Evolutionary conservation across 2,329 filamentous ascomycete genomes (phyloP).

Genomic region (Botrytis fragariae): DNA sequence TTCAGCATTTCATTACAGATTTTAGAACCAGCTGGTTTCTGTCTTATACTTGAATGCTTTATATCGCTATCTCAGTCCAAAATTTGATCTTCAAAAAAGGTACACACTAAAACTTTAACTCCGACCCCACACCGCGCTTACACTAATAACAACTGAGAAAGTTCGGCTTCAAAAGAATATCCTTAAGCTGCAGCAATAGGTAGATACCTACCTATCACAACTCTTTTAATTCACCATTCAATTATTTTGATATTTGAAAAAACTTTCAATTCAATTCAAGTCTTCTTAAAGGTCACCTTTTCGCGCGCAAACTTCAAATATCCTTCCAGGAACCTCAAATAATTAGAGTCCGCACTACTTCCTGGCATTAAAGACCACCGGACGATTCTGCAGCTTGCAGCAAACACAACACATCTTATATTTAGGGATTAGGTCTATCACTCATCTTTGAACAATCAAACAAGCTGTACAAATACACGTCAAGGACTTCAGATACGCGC

Average conservation of each 20-base stretch:
- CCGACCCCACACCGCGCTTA: slow-evolving; percentile 1
- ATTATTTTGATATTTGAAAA: background rate
- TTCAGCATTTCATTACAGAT: background rate
- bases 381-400: background rate
- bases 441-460: background rate
- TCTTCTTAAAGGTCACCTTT: background rate
- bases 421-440: background rate
- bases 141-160: background rate
- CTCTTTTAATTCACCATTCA: background rate
- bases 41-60: background rate
- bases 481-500: background rate
- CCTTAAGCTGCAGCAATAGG: background rate
- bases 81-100: background rate
- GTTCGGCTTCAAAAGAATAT: background rate
- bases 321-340: background rate
- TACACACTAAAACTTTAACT: background rate
- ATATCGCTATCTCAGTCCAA: background rate
- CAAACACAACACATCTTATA: background rate
- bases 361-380: background rate
- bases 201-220: background rate
- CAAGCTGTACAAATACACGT: background rate
- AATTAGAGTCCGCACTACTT: background rate
- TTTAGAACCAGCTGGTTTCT: background rate
- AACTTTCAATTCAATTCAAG: background rate
- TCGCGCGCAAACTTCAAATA: background rate